These are phyloP conservation scores for Oryza coarctata DNA, from an alignment of 176 grass and related monocot species.

Conservation along the genomic window DNA sequence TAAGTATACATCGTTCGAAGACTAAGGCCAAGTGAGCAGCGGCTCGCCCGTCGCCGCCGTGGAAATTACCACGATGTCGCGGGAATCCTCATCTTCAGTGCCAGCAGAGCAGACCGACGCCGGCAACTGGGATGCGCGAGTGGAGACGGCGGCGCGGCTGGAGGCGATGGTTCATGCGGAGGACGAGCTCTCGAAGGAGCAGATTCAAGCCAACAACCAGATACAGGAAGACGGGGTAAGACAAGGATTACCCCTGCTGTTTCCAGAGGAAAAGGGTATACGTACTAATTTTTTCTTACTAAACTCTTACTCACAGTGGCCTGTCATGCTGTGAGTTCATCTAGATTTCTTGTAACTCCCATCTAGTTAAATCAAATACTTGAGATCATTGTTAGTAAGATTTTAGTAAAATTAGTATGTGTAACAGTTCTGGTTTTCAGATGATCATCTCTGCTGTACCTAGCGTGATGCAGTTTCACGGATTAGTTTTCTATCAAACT, in stretches of 20 bases:
- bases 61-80: background rate
- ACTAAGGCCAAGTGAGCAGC: background rate
- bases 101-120: background rate
- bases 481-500: background rate
- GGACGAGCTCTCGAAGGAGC: slow-evolving; percentile 36
- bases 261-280: too few species aligned
- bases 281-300: too few species aligned
- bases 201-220: slow-evolving; percentile 26
- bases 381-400: too few species aligned
- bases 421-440: too few species aligned
- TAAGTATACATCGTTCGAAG: background rate
- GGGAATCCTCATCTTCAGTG: background rate
- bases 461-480: too few species aligned
- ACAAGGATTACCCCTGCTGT: background rate
- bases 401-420: too few species aligned
- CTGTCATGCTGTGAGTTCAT: too few species aligned
- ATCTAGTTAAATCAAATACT: too few species aligned
- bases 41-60: background rate
- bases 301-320: too few species aligned
- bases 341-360: too few species aligned
- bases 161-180: slow-evolving; percentile 17
- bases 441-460: background rate
- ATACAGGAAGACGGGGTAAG: slow-evolving; percentile 53
- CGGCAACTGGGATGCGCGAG: slow-evolving; percentile 16
- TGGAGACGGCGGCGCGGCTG: slow-evolving; percentile 22